Evolutionary conservation across 148 eudicot species (phyloP).

Genomic region (Pharnaceum exiguum): DNA sequence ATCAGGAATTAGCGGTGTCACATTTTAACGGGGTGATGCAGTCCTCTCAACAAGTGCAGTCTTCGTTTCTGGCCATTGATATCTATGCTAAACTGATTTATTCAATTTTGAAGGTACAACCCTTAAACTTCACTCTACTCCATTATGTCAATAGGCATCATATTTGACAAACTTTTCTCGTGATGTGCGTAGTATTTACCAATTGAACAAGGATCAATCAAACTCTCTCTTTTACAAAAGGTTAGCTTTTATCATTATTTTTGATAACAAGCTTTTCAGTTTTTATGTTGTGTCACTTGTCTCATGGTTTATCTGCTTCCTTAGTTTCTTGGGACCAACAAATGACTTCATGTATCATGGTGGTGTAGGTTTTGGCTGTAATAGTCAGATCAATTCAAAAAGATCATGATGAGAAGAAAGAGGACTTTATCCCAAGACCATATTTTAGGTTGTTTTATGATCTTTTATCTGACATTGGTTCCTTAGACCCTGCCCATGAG

Average conservation of each 20-base stretch:
- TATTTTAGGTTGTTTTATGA: slow-evolving; percentile 85
- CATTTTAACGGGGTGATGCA: slow-evolving; percentile 79
- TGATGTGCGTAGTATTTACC: slow-evolving; percentile 55
- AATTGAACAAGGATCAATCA: slow-evolving; percentile 74
- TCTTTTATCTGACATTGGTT: slow-evolving; percentile 70
- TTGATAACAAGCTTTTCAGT: not conserved
- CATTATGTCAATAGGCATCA: not conserved
- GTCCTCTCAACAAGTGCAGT: slow-evolving; percentile 58
- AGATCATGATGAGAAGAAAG: slow-evolving; percentile 81
- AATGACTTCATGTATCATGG: not conserved
- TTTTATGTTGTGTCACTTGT: not conserved
- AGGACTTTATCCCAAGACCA: slow-evolving; percentile 84
- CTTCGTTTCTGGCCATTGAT: slow-evolving; percentile 91
- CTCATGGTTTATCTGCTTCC: not conserved
- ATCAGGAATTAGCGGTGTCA: slow-evolving; percentile 82
- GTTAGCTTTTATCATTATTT: slow-evolving; percentile 27
- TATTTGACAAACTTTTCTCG: slow-evolving; percentile 16
- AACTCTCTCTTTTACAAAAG: slow-evolving; percentile 73
- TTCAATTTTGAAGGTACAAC: slow-evolving; percentile 73
- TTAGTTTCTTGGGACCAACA: not conserved
- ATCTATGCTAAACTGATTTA: slow-evolving; percentile 77
- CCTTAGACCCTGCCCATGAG: slow-evolving; percentile 72
- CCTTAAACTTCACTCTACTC: not conserved
- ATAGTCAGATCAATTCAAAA: slow-evolving; percentile 70
- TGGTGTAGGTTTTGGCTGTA: slow-evolving; percentile 62